Base-by-base conservation (phyloP, 2,329 filamentous ascomycete genomes). In the Claviceps pusilla region DNA sequence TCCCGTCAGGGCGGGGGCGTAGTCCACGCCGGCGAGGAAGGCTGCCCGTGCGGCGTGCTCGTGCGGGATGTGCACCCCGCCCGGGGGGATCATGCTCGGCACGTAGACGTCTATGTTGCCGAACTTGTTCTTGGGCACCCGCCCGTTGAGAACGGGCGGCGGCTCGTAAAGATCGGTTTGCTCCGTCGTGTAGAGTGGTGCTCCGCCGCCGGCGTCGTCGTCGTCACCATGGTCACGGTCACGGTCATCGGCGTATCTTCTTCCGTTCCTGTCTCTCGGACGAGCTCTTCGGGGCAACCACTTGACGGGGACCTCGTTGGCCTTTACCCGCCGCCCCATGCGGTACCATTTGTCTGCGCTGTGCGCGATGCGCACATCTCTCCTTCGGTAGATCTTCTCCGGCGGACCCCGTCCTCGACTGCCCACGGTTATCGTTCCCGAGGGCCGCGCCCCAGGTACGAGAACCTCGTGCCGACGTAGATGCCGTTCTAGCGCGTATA, bases 101-200 rank as follows among this genome's bases (percentile, higher is more conserved):
- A 95, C 89, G 65, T 91, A 97, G 43, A 95, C 79, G 63, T 97
- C 93, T 56, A 97, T 84, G 64, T 98, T 98, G 11, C 89, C 89
- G 67, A 89, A 98, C 19, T 85, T 83, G 65, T 98, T 98, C 69
- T 88, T 91, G 0, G 93, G 91, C 1, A 97, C 78, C 12, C 76
- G 74, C 0, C 89, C 90, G 52, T 82, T 71, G 3, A 86, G 73
- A 1, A 97, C 83, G 0, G 89, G 84, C 1, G 88, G 86, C 0
- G 91, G 80, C 12, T 79, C 69, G 67, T 95, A 97, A 0, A 83
- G 57, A 14, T 85, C 78, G 0, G 91, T 88, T 63, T 89, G 82
- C 9, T 80, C 76, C 19, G 74, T 65, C 0, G 74, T 80, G 62
- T 79, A 86, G 1, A 84, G 68, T 1, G 82, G 81, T 1, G 73